Base-by-base conservation (phyloP, 176 grass and related monocot genomes). In the Oryza nivara region DNA sequence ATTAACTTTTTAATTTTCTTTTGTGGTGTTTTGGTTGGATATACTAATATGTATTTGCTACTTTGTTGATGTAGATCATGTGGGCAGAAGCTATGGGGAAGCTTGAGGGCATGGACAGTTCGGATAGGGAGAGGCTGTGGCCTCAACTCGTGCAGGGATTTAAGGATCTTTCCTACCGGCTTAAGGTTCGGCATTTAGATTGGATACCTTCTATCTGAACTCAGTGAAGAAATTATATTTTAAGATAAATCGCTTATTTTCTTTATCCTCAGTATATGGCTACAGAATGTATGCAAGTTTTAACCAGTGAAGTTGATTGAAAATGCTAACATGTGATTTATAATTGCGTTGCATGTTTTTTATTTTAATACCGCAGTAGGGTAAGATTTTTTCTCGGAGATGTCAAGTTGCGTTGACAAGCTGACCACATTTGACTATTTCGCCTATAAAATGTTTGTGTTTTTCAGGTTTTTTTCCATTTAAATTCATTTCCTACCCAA, bases 31-130 rank as follows among this genome's bases (percentile, higher is more conserved):
- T 30, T 85, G 35, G 78, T 64, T 66, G 23, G 36, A 61, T 84
- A 60, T 68, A 41, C 48, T 30, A 66, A 40, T 36, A 25, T 13
- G 15, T 30, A 52, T 38, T 48, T 65, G 58, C 36, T 83, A 67
- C 58, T 85, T 65, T 83, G 68, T 70, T 44, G 60, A 36, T 92
- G 49, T 58, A 94, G 95, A 99, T 95, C 67, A 96, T 96, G 91
- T 99, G 96, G 96, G 93, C 90, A 5, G 93, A 99, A 87, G 96
- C 96, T 13, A 96, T 99, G 93, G 85, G 85, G 77, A 96, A 99
- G 84, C 91, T 99, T 10, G 96, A 94, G 83, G 92, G 96, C 71
- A 99, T 99, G 96, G 93, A 99, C 14, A 92, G 86, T 78, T 82
- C 78, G 17, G 93, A 99, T 61, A 87, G 96, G 70, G 96, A 99